These are phyloP conservation scores for Ophiostoma australiae DNA, from an alignment of 2,329 filamentous ascomycete species.

Conservation along the genomic window DNA sequence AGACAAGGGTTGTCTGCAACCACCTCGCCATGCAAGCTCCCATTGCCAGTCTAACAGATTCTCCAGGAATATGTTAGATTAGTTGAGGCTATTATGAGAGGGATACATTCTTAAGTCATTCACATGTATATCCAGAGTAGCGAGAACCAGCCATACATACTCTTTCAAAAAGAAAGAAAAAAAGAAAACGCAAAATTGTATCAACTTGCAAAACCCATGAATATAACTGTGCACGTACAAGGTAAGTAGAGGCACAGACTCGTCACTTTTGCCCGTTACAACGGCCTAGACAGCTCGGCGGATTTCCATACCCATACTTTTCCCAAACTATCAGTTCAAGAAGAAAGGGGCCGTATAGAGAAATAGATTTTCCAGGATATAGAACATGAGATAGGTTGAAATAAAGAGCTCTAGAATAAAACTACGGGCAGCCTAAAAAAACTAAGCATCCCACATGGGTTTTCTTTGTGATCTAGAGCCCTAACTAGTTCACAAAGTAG, in stretches of 20 bases:
- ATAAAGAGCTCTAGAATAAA: neutral
- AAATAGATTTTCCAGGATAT: neutral
- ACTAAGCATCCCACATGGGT: slow-evolving; percentile 11
- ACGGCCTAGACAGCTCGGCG: slow-evolving; percentile 14
- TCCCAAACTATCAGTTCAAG: neutral
- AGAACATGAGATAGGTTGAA: neutral
- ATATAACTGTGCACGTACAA: too few relatives aligned
- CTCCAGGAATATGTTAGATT: neutral
- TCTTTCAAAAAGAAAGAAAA: too few relatives aligned
- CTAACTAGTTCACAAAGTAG: neutral
- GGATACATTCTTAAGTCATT: neutral
- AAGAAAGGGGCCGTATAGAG: neutral
- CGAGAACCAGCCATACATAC: neutral
- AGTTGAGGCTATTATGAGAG: neutral
- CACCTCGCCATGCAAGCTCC: slow-evolving; percentile 12
- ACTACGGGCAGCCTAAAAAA: slow-evolving; percentile 11
- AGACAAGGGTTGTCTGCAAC: slow-evolving; percentile 19
- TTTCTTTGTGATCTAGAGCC: neutral
- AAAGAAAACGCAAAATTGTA: too few relatives aligned
- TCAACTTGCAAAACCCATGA: too few relatives aligned
- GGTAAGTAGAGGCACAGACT: neutral
- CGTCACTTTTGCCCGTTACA: neutral
- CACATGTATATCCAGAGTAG: neutral
- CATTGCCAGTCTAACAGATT: neutral
- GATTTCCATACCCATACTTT: neutral